phyloP scores from a whole-genome alignment of 805 yeast species.

The Candida tibetensis region DNA sequence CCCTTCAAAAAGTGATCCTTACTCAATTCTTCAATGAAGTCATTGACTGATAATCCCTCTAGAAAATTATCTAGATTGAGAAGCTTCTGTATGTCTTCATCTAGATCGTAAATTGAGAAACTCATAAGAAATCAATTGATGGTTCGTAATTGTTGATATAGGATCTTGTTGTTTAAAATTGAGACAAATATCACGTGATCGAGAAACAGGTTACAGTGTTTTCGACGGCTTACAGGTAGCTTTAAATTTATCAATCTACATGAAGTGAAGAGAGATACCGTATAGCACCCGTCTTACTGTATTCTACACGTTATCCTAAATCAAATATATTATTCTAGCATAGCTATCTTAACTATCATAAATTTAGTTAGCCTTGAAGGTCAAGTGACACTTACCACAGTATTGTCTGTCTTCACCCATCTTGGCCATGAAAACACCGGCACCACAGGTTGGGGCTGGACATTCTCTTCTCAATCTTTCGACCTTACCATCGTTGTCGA shows the following conservation, averaged over 20 bases:
- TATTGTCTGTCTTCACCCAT: constrained; percentile 91
- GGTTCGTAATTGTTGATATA: too few relatives aligned
- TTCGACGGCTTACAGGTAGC: too few relatives aligned
- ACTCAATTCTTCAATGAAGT: constrained; percentile 76
- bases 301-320: background rate
- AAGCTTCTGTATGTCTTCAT: constrained; percentile 56
- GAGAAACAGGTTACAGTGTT: too few relatives aligned
- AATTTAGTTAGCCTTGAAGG: constrained; percentile 54
- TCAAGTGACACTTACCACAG: constrained; percentile 99
- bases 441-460: constrained; percentile 89
- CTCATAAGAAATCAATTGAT: too few relatives aligned
- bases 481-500: constrained; percentile 96
- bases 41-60: constrained; percentile 68
- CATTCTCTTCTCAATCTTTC: constrained; percentile 99
- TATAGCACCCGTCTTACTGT: too few relatives aligned
- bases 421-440: constrained; percentile 99
- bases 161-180: too few relatives aligned
- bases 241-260: too few relatives aligned
- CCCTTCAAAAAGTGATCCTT: constrained; percentile 58
- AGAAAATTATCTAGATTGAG: constrained; percentile 62
- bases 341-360: constrained; percentile 1
- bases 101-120: constrained; percentile 56
- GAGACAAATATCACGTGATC: too few relatives aligned
- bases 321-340: background rate
- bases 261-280: too few relatives aligned